Evolutionary conservation across 495 filamentous ascomycete species (phyloP).

Genomic region (Talaromyces stipitatus): DNA sequence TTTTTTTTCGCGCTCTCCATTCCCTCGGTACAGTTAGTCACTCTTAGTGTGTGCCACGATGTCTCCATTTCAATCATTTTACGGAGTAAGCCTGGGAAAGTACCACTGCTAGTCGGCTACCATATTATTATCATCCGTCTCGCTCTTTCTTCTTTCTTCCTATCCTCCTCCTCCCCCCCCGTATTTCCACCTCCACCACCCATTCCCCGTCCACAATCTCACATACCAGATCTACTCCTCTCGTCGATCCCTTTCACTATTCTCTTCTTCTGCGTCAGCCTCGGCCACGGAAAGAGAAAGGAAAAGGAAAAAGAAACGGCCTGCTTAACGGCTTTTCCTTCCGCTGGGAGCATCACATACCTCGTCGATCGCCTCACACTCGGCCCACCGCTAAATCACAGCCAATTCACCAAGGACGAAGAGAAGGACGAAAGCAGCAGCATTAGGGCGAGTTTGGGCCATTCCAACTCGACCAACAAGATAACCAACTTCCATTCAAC

Average conservation of each 20-base stretch:
- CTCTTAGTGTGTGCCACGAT: neutral
- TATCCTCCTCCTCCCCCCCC: neutral
- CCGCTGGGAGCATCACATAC: conserved; percentile 7
- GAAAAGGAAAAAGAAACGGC: neutral
- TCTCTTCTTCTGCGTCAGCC: neutral
- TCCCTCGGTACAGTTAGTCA: conserved; percentile 2
- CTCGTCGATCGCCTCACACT: conserved; percentile 9
- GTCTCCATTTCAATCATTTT: neutral
- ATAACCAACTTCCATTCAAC: too few species aligned
- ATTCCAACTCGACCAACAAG: neutral
- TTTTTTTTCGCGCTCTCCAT: neutral
- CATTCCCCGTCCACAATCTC: neutral
- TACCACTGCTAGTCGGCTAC: neutral
- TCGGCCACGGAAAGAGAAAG: neutral
- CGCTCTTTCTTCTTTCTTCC: neutral
- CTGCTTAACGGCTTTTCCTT: neutral
- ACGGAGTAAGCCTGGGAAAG: neutral
- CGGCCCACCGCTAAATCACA: conserved; percentile 6
- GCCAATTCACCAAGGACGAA: neutral
- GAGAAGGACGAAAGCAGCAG: conserved; percentile 4
- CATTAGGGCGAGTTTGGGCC: neutral
- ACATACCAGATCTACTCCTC: conserved; percentile 1
- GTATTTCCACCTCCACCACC: neutral
- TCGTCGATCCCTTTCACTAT: conserved; percentile 10
- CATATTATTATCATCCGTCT: neutral